Evolutionary conservation across 257 asterid species (phyloP).

Genomic region (Handroanthus guayacan): DNA sequence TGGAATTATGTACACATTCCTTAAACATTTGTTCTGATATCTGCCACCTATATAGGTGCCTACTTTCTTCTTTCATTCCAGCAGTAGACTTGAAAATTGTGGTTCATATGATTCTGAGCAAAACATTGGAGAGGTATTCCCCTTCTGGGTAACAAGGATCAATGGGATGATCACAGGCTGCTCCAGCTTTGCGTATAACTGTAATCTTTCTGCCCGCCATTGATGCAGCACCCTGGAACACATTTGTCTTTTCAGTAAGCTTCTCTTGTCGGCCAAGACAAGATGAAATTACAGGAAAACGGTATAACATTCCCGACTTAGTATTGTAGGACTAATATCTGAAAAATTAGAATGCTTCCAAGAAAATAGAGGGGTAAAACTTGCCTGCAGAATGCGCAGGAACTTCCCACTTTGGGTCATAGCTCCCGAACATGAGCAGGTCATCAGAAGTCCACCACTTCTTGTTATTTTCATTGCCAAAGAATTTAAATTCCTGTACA

Average conservation of each 20-base stretch:
- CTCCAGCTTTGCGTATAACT: slow-evolving; percentile 79
- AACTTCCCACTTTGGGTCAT: slow-evolving; percentile 96
- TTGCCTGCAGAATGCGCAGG: slow-evolving; percentile 81
- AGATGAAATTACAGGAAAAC: not conserved
- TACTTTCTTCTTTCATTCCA: not conserved
- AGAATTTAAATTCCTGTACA: slow-evolving; percentile 91
- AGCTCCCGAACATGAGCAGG: slow-evolving; percentile 99
- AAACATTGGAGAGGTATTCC: slow-evolving; percentile 75
- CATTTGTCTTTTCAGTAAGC: not conserved
- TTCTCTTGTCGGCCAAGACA: not conserved
- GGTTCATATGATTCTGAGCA: slow-evolving; percentile 68
- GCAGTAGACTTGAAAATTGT: not conserved
- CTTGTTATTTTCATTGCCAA: slow-evolving; percentile 88
- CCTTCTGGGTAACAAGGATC: slow-evolving; percentile 93
- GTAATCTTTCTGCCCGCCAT: slow-evolving; percentile 82
- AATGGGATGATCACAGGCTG: slow-evolving; percentile 85
- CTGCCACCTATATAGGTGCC: not conserved
- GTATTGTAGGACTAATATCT: not conserved
- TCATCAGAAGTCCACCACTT: slow-evolving; percentile 90
- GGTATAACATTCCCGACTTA: not conserved
- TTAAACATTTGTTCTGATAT: not conserved
- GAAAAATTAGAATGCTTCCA: not conserved
- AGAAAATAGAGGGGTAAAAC: slow-evolving; percentile 24
- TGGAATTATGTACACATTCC: not conserved
- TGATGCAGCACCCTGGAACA: slow-evolving; percentile 77